These are phyloP conservation scores for Groenewaldozyma salmanticensis DNA, from an alignment of 805 yeast genomes.

Conservation along the genomic window DNA sequence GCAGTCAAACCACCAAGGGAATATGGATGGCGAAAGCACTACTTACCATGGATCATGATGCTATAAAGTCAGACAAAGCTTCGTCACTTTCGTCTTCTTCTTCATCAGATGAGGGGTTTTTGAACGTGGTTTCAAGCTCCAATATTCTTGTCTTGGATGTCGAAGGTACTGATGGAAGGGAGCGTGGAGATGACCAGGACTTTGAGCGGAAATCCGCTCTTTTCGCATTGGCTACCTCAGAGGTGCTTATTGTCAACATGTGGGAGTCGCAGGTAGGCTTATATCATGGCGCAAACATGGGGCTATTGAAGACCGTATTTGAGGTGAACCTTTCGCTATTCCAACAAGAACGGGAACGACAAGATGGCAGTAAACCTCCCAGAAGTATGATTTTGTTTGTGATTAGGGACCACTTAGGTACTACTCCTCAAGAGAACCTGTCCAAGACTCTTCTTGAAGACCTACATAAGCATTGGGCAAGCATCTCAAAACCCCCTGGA, in stretches of 20 bases:
- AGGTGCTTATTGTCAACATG: conserved; percentile 79
- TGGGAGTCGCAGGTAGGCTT: conserved; percentile 98
- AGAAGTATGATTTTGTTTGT: conserved; percentile 52
- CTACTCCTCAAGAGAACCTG: conserved; percentile 69
- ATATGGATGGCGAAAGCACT: conserved; percentile 61
- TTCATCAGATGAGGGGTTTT: conserved; percentile 2
- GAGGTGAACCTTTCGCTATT: conserved; percentile 87
- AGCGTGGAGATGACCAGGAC: conserved; percentile 97
- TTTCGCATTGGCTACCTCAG: conserved; percentile 88
- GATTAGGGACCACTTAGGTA: conserved; percentile 83
- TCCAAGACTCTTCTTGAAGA: conserved; percentile 62
- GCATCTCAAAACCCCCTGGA: conserved; percentile 62
- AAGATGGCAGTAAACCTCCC: conserved; percentile 37
- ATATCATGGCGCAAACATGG: conserved; percentile 98
- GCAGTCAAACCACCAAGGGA: conserved; percentile 89
- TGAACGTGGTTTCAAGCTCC: conserved; percentile 12
- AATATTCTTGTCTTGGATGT: conserved; percentile 82
- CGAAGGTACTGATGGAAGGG: conserved; percentile 98
- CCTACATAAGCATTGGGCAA: conserved; percentile 67
- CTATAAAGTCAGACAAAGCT: conserved; percentile 4
- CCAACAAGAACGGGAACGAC: no score
- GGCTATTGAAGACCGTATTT: conserved; percentile 85
- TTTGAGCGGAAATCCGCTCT: conserved; percentile 94
- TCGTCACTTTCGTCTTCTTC: conserved; percentile 3
- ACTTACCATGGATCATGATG: conserved; percentile 4